Evolutionary conservation across 2,329 filamentous ascomycete species (phyloP).

Genomic region (Aspergillus alliaceus): DNA sequence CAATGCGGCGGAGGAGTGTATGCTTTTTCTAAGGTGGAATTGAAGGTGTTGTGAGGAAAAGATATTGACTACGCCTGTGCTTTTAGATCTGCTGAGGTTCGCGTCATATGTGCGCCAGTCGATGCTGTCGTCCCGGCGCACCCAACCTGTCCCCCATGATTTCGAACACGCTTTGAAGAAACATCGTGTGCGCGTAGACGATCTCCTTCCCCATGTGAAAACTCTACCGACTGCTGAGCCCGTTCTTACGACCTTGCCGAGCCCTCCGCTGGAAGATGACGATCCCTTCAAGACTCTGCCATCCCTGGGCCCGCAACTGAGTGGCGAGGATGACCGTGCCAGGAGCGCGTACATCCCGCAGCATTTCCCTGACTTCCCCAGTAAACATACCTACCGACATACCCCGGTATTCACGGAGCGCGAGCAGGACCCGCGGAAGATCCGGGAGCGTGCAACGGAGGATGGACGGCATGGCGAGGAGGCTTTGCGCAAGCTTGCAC

Average conservation of each 20-base stretch:
- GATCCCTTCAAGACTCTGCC: slow-evolving; percentile 33
- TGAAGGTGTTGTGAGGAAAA: background rate
- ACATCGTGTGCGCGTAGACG: slow-evolving; percentile 29
- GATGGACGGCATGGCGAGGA: slow-evolving; percentile 67
- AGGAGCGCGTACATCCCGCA: slow-evolving; percentile 56
- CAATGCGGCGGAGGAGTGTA: slow-evolving; percentile 60
- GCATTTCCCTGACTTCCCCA: slow-evolving; percentile 63
- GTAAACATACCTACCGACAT: slow-evolving; percentile 63
- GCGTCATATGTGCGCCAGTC: slow-evolving; percentile 55
- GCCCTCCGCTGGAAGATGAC: slow-evolving; percentile 42
- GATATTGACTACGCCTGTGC: slow-evolving; percentile 16
- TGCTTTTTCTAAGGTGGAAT: slow-evolving; percentile 23
- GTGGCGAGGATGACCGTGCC: slow-evolving; percentile 47
- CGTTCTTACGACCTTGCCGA: slow-evolving; percentile 34
- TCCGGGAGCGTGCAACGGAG: slow-evolving; percentile 63
- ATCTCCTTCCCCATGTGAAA: slow-evolving; percentile 37
- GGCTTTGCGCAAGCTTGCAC: slow-evolving; percentile 61
- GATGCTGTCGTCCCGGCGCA: slow-evolving; percentile 59
- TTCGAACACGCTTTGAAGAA: slow-evolving; percentile 51
- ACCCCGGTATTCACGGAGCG: slow-evolving; percentile 60
- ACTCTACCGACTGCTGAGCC: slow-evolving; percentile 20
- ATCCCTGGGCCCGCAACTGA: slow-evolving; percentile 54
- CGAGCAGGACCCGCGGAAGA: slow-evolving; percentile 59
- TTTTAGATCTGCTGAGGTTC: slow-evolving; percentile 55
- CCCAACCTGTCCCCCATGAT: slow-evolving; percentile 58